These are phyloP conservation scores for Ustilago cynodontis DNA, from an alignment of 1,284 basidiomycete species.

Conservation along the genomic window DNA sequence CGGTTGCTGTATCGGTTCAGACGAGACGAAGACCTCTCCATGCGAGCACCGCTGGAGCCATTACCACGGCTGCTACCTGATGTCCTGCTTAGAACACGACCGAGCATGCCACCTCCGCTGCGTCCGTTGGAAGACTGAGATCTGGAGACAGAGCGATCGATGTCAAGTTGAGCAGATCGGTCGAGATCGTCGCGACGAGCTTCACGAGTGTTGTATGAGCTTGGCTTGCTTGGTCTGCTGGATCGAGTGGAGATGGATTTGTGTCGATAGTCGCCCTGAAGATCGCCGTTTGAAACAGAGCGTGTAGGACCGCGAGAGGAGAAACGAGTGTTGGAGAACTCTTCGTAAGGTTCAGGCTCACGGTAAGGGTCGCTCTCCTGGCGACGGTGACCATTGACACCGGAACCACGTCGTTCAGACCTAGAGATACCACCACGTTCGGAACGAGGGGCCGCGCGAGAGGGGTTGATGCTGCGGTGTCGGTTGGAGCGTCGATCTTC, in stretches of 20 bases:
- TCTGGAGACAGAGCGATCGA: conserved; percentile 14
- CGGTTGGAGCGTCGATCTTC: conserved; percentile 15
- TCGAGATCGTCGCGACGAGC: conserved; percentile 34
- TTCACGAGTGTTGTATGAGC: conserved; percentile 33
- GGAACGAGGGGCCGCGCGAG: conserved; percentile 26
- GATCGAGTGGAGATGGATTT: conserved; percentile 3
- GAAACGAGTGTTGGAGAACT: conserved; percentile 36
- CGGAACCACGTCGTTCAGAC: conserved; percentile 19
- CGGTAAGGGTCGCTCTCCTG: conserved; percentile 35
- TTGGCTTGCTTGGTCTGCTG: conserved; percentile 14
- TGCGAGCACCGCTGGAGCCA: conserved; percentile 6
- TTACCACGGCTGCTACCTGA: conserved; percentile 31
- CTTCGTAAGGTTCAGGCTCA: conserved; percentile 41
- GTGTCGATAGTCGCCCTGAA: conserved; percentile 18
- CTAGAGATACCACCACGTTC: conserved; percentile 14
- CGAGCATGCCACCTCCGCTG: conserved; percentile 32
- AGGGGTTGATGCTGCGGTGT: conserved; percentile 22
- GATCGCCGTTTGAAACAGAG: conserved; percentile 24
- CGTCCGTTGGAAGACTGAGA: conserved; percentile 4
- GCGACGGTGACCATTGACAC: conserved; percentile 25
- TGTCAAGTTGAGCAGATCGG: not conserved
- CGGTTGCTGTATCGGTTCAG: conserved; percentile 38
- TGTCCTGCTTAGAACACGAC: conserved; percentile 34
- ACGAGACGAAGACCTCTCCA: conserved; percentile 32
- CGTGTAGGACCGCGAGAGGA: conserved; percentile 9